A percentile compares a stretch with the other conserved stretches of the same genome.
These are phyloP conservation scores for Simplicillium aogashimaense DNA, from an alignment of 2,329 filamentous ascomycete species.

Conservation along the genomic window DNA sequence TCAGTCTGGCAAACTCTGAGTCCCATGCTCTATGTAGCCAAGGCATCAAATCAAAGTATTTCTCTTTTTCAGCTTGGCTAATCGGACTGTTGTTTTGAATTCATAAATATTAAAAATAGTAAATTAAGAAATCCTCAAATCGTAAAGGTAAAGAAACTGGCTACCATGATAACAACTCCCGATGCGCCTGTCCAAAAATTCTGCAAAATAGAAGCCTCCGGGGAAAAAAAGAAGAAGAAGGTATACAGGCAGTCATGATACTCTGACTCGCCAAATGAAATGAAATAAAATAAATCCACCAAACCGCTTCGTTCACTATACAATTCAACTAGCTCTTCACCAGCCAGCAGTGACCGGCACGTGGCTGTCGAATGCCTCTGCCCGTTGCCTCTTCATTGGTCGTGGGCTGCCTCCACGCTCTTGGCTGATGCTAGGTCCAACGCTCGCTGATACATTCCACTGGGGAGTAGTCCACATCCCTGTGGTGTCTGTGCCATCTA, in stretches of 20 bases:
- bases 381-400: constrained; percentile 25
- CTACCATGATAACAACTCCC: neutral
- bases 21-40: no score
- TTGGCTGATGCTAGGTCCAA: constrained; percentile 6
- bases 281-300: neutral
- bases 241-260: neutral
- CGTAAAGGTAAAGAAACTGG: neutral
- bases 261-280: neutral
- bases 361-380: constrained; percentile 20
- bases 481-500: constrained; percentile 18
- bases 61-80: no score
- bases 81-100: no score
- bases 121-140: no score
- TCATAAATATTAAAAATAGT: no score
- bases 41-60: no score
- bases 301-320: neutral
- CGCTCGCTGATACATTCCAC: constrained; percentile 10
- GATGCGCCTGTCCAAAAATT: neutral
- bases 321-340: neutral
- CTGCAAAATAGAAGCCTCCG: neutral
- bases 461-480: constrained; percentile 20
- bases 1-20: no score
- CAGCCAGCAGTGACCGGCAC: constrained; percentile 19
- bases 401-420: constrained; percentile 24
- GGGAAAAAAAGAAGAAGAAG: neutral